These are phyloP conservation scores for Kuraishia molischiana DNA, from an alignment of 805 yeast genomes.

Conservation along the genomic window DNA sequence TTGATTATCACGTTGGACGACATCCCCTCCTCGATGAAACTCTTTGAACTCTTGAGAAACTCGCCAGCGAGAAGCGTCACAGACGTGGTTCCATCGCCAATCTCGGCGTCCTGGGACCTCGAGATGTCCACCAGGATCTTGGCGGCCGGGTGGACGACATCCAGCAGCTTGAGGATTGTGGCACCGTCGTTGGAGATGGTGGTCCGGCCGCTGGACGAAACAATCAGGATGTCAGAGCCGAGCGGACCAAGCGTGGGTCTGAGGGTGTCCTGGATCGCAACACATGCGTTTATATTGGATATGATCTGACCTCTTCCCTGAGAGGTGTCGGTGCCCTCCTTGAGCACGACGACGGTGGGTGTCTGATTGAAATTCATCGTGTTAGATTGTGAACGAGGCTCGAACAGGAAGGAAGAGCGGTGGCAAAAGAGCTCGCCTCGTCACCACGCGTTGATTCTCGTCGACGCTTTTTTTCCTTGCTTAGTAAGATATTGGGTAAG, in stretches of 20 bases:
- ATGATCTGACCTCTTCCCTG: constrained; percentile 96
- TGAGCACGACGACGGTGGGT: constrained; percentile 95
- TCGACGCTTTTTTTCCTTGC: too few relatives aligned
- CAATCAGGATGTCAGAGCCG: constrained; percentile 92
- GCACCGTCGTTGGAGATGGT: constrained; percentile 99
- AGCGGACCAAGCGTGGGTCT: constrained; percentile 95
- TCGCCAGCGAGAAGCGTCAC: constrained; percentile 94
- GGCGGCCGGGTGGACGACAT: constrained; percentile 98
- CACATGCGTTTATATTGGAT: constrained; percentile 92
- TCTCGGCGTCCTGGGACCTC: constrained; percentile 95
- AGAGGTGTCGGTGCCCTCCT: constrained; percentile 95
- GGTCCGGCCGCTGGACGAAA: constrained; percentile 72
- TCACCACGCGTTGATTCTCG: too few relatives aligned
- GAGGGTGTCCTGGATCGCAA: constrained; percentile 93
- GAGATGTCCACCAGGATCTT: constrained; percentile 90
- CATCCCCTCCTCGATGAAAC: constrained; percentile 92
- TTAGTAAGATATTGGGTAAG: too few relatives aligned
- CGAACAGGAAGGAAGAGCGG: too few relatives aligned
- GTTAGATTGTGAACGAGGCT: too few relatives aligned
- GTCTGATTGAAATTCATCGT: constrained; percentile 86
- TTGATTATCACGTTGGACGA: constrained; percentile 82
- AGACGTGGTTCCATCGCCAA: constrained; percentile 97
- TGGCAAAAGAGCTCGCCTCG: too few relatives aligned
- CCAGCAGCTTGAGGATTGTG: constrained; percentile 82
- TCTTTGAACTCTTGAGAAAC: constrained; percentile 79